Evolutionary conservation across 257 asterid genomes (phyloP).

Genomic region (Verbascum thapsus): DNA sequence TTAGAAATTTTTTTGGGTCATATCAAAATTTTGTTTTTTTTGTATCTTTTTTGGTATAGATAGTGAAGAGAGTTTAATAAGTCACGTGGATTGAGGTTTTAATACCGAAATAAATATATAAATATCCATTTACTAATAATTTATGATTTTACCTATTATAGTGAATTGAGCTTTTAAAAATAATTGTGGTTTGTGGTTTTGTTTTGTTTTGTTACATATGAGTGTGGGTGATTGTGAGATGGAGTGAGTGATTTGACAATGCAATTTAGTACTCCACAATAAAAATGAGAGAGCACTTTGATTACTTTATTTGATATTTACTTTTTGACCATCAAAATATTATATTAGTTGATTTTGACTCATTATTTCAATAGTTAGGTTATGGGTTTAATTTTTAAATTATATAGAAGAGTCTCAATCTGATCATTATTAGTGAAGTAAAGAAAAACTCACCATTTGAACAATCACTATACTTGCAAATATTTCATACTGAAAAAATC

Average conservation of each 20-base stretch:
- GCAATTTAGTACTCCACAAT: slow-evolving; percentile 10
- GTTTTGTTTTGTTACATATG: not conserved
- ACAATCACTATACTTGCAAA: too few relatives aligned
- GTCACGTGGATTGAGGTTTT: too few relatives aligned
- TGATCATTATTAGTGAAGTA: too few relatives aligned
- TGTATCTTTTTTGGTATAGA: not conserved
- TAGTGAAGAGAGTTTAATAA: not conserved
- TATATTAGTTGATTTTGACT: too few relatives aligned
- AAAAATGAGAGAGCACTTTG: slow-evolving; percentile 26
- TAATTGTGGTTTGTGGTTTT: not conserved
- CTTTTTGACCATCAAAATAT: not conserved
- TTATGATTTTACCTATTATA: not conserved
- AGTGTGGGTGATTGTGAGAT: slow-evolving; percentile 4
- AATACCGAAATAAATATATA: too few relatives aligned
- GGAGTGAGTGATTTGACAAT: slow-evolving; percentile 3
- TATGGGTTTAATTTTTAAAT: too few relatives aligned
- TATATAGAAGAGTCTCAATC: too few relatives aligned
- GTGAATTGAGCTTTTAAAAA: slow-evolving; percentile 10
- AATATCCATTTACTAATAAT: too few relatives aligned
- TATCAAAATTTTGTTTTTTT: not conserved
- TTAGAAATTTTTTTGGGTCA: slow-evolving; percentile 17
- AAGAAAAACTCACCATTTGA: too few relatives aligned
- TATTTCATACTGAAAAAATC: too few relatives aligned
- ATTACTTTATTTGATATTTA: not conserved
- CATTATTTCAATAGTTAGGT: too few relatives aligned